These are phyloP conservation scores for Cercospora sp. DNA, from an alignment of 2,329 filamentous ascomycete species.

Conservation along the genomic window DNA sequence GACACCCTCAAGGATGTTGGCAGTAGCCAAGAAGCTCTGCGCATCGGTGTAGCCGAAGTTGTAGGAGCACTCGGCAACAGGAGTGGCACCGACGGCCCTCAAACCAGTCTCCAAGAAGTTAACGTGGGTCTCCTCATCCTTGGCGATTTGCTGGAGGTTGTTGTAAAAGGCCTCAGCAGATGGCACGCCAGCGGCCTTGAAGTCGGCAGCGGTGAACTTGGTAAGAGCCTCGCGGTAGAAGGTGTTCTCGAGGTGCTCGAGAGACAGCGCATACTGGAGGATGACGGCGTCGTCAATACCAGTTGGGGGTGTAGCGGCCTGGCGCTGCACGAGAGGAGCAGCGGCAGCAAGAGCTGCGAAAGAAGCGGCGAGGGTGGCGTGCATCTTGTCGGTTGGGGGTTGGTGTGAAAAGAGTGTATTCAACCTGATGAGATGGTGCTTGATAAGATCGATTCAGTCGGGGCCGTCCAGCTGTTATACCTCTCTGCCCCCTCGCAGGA, in stretches of 20 bases:
- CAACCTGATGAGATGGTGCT: not conserved
- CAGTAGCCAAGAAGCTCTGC: conserved; percentile 54
- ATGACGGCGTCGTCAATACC: conserved; percentile 30
- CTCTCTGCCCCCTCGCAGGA: not conserved
- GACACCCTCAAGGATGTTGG: conserved; percentile 57
- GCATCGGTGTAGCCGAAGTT: conserved; percentile 45
- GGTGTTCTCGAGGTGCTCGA: conserved; percentile 55
- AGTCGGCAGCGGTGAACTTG: conserved; percentile 59
- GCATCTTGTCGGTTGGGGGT: conserved; percentile 21
- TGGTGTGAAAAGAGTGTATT: not conserved
- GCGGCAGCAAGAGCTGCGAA: conserved; percentile 27
- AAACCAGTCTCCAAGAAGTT: conserved; percentile 53
- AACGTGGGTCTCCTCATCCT: conserved; percentile 62
- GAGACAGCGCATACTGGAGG: conserved; percentile 48
- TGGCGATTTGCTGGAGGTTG: conserved; percentile 57
- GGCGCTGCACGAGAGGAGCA: conserved; percentile 25
- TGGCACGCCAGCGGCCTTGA: conserved; percentile 47
- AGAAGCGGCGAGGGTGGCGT: conserved; percentile 22
- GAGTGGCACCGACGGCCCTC: conserved; percentile 48
- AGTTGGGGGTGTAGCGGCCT: conserved; percentile 14
- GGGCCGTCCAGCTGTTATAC: not conserved
- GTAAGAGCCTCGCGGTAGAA: conserved; percentile 63
- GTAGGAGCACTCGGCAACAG: conserved; percentile 59
- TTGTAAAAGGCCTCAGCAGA: conserved; percentile 53
- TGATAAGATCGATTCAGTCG: not conserved